Evolutionary conservation across 257 asterid genomes (phyloP).

Genomic region (Forsythia suspensa): DNA sequence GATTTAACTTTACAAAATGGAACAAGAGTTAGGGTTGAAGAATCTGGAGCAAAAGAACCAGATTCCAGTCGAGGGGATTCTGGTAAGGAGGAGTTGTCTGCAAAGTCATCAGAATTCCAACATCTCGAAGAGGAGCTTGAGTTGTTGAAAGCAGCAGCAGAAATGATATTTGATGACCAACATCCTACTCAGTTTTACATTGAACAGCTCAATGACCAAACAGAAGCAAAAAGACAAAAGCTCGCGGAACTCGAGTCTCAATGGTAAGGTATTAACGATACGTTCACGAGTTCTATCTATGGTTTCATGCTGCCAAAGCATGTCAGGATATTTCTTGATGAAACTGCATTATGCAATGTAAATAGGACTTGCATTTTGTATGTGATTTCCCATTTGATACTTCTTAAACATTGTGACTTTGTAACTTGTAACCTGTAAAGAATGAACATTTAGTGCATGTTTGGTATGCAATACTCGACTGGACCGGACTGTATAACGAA

Average conservation of each 20-base stretch:
- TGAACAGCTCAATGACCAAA: conserved; percentile 46
- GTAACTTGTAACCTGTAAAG: conserved; percentile 13
- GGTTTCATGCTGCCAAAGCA: too few relatives aligned
- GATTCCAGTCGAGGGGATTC: conserved; percentile 9
- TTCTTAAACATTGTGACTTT: neutral
- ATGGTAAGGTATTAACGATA: conserved; percentile 42
- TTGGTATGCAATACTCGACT: neutral
- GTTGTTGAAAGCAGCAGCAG: conserved; percentile 45
- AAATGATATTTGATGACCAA: conserved; percentile 41
- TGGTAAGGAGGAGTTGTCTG: conserved; percentile 25
- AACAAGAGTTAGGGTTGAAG: conserved; percentile 18
- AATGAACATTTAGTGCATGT: too few relatives aligned
- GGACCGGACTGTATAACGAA: neutral
- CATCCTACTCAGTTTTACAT: conserved; percentile 39
- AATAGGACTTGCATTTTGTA: neutral
- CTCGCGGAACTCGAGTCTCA: conserved; percentile 49
- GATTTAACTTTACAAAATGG: conserved; percentile 15
- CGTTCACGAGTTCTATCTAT: neutral
- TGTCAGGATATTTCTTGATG: too few relatives aligned
- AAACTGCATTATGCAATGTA: too few relatives aligned
- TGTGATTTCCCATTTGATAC: neutral
- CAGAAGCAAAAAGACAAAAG: conserved; percentile 45
- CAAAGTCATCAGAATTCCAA: conserved; percentile 33
- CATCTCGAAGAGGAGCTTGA: conserved; percentile 37
- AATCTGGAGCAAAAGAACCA: conserved; percentile 13